A percentile compares a stretch with the other conserved stretches of the same genome.
Evolutionary conservation across 1,139 yeast species (phyloP).

Genomic region (Yamadazyma triangularis): DNA sequence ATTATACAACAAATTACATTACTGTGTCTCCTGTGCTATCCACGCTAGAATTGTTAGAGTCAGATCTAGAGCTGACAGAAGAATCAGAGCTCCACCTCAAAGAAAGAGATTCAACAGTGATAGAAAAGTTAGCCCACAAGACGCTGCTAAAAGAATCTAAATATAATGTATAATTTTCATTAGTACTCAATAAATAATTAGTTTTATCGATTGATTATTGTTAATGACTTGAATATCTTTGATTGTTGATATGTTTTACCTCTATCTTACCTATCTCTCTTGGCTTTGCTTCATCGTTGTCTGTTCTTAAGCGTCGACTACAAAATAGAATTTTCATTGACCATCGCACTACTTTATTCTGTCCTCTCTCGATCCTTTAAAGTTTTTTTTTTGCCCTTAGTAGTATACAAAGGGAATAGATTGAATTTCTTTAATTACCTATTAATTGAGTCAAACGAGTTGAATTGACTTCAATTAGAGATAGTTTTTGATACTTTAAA

Average conservation of each 20-base stretch:
- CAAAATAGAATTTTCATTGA: too few relatives aligned
- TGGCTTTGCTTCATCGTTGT: too few relatives aligned
- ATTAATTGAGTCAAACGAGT: background rate
- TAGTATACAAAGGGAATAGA: background rate
- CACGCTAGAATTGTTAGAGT: constrained; percentile 99
- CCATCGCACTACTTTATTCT: too few relatives aligned
- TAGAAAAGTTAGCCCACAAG: constrained; percentile 95
- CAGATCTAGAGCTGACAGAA: constrained; percentile 98
- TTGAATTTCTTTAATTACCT: background rate
- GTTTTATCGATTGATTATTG: too few relatives aligned
- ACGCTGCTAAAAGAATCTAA: constrained; percentile 91
- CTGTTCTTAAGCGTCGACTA: too few relatives aligned
- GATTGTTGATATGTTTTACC: too few relatives aligned
- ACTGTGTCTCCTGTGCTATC: constrained; percentile 99
- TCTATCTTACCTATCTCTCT: too few relatives aligned
- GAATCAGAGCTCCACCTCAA: constrained; percentile 98
- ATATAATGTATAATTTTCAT: constrained; percentile 1
- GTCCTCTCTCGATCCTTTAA: background rate
- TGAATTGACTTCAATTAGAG: background rate
- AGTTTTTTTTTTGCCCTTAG: background rate
- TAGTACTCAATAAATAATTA: background rate
- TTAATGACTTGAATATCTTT: too few relatives aligned
- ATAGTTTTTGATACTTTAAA: too few relatives aligned
- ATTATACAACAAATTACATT: constrained; percentile 99
- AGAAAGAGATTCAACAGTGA: constrained; percentile 98